Base-by-base conservation (phyloP, 1,284 basidiomycete species). In the Athelia sp. region DNA sequence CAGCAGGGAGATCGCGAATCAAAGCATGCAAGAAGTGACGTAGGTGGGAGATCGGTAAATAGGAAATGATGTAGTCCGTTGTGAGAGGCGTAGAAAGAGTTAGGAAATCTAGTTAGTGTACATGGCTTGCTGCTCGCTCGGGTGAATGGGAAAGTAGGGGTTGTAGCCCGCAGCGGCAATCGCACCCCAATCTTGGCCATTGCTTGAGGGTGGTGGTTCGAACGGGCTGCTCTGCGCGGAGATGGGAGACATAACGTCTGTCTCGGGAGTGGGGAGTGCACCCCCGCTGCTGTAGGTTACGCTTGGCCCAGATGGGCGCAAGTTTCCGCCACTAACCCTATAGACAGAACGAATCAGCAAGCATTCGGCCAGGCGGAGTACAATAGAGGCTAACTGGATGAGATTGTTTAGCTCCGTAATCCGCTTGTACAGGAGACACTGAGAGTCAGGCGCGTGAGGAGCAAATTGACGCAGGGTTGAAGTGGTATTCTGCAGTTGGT, bases 161-260 rank as follows among this genome's bases (percentile, higher is more conserved):
- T 83, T 84, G 66, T 84, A 87, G 35, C 75, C 76, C 22, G 74
- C 63, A 34, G 74, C 69, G 21, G 75, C 67, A 55, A 82, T 71
- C 50, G 75, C 70, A 49, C 73, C 76, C 83, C 83, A 85, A 63
- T 84, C 80, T 52, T 79, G 76, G 24, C 67, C 26, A n/a, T 40
- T n/a, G 67, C 65, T 48, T 64, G 54, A 51, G 48, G 43, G 54
- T 38, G 58, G 64, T 56, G 65, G 55, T 56, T 68, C 63, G 62
- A 68, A 70, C 52, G 68, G 67, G 51, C 76, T 77, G 58, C 76
- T 81, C 51, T 84, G 81, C 43, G 81, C 76, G 47, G 83, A 84
- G 54, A 84, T 71, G 3, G 84, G 83, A 22, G 82, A 80, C 72
- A 87, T 68, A 52, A 87, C 76, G 56, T 86, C 84, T 58, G 76